These are phyloP conservation scores for Globisporangium nodosum DNA, from an alignment of 352 stramenopile species.

Conservation along the genomic window DNA sequence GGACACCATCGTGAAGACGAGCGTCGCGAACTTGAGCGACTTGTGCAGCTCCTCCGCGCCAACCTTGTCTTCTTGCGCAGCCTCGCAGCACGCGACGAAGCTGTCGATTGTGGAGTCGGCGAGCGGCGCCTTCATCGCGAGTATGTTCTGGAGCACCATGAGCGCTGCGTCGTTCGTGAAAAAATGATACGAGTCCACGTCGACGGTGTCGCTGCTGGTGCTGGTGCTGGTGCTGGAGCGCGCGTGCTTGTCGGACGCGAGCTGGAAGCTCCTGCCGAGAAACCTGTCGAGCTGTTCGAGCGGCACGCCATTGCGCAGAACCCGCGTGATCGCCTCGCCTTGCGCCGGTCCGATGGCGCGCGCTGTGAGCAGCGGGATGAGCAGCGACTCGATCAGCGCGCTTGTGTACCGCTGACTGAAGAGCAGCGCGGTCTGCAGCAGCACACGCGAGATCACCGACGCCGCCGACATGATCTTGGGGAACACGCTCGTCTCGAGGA, in stretches of 20 bases:
- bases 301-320: constrained; percentile 45
- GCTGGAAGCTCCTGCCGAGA: constrained; percentile 24
- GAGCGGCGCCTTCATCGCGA: constrained; percentile 56
- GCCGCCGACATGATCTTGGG: constrained; percentile 48
- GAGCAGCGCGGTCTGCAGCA: constrained; percentile 51
- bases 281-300: constrained; percentile 45
- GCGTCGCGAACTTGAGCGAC: constrained; percentile 56
- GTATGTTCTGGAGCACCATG: constrained; percentile 68
- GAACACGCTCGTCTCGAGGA: constrained; percentile 46
- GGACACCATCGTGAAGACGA: constrained; percentile 60
- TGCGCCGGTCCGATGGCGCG: constrained; percentile 36
- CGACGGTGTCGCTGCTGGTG: background rate
- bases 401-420: constrained; percentile 43
- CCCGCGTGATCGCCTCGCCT: constrained; percentile 63
- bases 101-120: constrained; percentile 35
- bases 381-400: constrained; percentile 41
- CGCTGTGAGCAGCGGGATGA: constrained; percentile 44
- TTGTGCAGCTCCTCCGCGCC: constrained; percentile 24
- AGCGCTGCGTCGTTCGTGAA: constrained; percentile 61
- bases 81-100: constrained; percentile 39
- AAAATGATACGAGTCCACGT: constrained; percentile 16
- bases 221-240: constrained; percentile 4
- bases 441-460: constrained; percentile 68
- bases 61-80: constrained; percentile 28
- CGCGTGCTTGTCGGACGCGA: background rate